Evolutionary conservation across 192 early-diverging fungal species (phyloP), one percentile per base, ranked within the genome.

Genomic region (Coemansia sp.): DNA sequence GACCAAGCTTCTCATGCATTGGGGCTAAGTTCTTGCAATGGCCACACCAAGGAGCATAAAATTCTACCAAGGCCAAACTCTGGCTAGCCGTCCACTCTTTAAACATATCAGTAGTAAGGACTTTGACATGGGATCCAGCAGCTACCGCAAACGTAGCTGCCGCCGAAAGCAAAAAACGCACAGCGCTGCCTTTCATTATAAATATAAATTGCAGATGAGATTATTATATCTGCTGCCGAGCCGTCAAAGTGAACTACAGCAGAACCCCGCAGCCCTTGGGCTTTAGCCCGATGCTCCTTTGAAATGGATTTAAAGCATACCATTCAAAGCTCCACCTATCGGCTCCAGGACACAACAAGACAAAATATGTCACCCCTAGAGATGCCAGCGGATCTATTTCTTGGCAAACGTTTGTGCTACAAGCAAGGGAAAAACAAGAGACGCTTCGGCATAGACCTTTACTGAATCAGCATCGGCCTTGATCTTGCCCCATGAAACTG

Each of bases 401-500:
- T 61, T 90, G 9, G 93, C 96, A 82, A 96, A 97, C 0, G 94
- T 98, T 63, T 94, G 87, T 6, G 94, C 92, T 7, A 98, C 94
- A 37, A 98, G 85, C 30, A 98, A 63, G 39, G 96, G 96, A 53
- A 97, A 97, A 2, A 94, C 90, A 20, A 95, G 69, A 2, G 92
- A 87, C 3, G 93, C 96, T 54, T 98, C 96, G 1, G 92, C 87
- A 65, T 91, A 94, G 8, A 98, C 88, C 68, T 99, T 99, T 58
- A 96, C 88, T 16, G 88, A 83, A 67, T 93, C 82, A 8, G 87
- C 93, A 52, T 82, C 72, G 52, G 83, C 59, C 35, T 82, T 73
- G 59, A 99, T 97, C 80, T 99, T 99, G 40, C 96, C 96, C 96
- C 96, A 99, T 14, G 91, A 93, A 31, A 99, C 88, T 3, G 96